Base-by-base conservation (phyloP, 2,329 filamentous ascomycete species). In the Monosporascus sp. region DNA sequence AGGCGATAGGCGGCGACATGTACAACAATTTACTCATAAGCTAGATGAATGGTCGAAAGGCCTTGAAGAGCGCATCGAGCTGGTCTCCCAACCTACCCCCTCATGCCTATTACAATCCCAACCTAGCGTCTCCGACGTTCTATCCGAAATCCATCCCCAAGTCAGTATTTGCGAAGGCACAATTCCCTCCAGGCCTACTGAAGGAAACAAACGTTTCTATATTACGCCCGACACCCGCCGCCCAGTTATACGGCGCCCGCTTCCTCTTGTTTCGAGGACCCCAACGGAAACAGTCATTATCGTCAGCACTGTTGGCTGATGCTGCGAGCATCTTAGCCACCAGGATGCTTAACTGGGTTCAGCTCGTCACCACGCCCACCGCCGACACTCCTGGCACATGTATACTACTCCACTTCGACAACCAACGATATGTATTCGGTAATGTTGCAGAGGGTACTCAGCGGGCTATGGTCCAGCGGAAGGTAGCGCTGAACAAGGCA, bases 371-470 rank as follows among this genome's bases (percentile, higher is more conserved):
- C 18, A 88, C 88, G 54, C 93, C 93, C 15, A 94, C 93, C 60
- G 87, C 87, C 54, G 94, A 99, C 71, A 96, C 91, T 20, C 82
- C 86, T 1, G 93, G 93, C 51, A 89, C 90, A 2, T 81, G 83
- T 48, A 69, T 97, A 35, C 68, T 90, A 38, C 76, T 99, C 6
- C 85, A 93, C 66, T 92, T 91, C 65, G 89, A 93, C 62, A 82
- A 84, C 63, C 86, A 87, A 62, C 82, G 89, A 53, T 99, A 99
- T 70, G 61, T 97, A 17, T 88, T 99, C 64, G 94, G 94, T 20
- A 86, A 88, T 63, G 69, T 93, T 17, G 75, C 84, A 9, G 94
- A 99, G 70, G 94, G 93, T 17, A 88, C 88, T 0, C 94, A 97
- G 74, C 82, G 94, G 53, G 83, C 85, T 47, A 77, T 88, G 65